Conservation (phyloP, 208 protist species). For the Leishmania aethiopica region DNA sequence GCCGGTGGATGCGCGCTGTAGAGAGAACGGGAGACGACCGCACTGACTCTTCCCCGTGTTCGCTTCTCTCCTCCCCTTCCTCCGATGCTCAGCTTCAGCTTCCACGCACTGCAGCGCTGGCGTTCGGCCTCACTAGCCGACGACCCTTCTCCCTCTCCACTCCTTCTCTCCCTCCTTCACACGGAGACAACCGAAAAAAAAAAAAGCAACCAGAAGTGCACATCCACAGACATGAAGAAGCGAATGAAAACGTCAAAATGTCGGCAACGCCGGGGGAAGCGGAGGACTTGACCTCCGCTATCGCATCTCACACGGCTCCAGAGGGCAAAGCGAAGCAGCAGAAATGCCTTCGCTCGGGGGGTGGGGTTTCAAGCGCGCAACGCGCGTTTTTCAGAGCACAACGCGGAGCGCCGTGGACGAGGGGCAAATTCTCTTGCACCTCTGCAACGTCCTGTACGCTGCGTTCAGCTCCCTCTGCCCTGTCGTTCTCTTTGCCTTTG, state of each 20-base stretch:
- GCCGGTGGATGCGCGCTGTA: neutral
- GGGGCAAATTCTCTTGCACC: neutral
- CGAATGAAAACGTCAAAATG: neutral
- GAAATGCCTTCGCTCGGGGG: neutral
- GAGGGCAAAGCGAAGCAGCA: neutral
- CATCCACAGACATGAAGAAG: neutral
- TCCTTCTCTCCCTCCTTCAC: neutral
- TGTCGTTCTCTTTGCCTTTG: neutral
- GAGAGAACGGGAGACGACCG: too few relatives aligned
- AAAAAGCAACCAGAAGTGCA: neutral
- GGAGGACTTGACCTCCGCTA: too few relatives aligned
- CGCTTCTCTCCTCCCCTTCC: neutral
- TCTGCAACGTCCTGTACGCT: neutral
- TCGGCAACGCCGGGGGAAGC: neutral
- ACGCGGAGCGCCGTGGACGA: neutral
- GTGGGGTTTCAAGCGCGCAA: too few relatives aligned
- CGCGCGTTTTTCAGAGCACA: neutral
- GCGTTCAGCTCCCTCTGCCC: neutral
- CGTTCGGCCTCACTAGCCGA: neutral
- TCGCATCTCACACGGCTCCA: neutral
- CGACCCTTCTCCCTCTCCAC: neutral
- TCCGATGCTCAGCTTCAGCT: neutral
- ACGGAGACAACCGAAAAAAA: neutral
- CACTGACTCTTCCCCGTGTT: neutral
- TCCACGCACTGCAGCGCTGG: neutral